Evolutionary conservation across 305 asterid species (phyloP).

Genomic region (Vinca major): DNA sequence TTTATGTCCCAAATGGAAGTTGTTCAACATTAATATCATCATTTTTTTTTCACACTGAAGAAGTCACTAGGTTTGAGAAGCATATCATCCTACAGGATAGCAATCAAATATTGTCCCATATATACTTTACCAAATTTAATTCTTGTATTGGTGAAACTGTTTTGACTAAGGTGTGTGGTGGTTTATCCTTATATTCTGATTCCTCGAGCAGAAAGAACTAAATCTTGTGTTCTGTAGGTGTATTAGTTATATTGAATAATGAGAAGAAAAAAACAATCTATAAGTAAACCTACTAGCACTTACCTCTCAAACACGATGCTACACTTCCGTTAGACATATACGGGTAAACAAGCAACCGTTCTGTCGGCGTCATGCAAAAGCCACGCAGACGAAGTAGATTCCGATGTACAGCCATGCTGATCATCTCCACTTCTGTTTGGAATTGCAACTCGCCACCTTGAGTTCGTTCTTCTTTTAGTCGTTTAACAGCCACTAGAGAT

Average conservation of each 20-base stretch:
- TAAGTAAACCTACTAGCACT: slow-evolving; percentile 2
- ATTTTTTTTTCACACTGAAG: too few relatives aligned
- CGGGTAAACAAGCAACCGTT: slow-evolving; percentile 79
- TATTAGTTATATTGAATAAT: too few relatives aligned
- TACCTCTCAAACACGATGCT: slow-evolving; percentile 84
- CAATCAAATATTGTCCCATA: not conserved
- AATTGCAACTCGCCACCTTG: slow-evolving; percentile 77
- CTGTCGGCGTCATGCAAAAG: slow-evolving; percentile 81
- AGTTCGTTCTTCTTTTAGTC: slow-evolving; percentile 70
- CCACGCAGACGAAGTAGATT: slow-evolving; percentile 78
- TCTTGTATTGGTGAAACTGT: not conserved
- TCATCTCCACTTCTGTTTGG: slow-evolving; percentile 82
- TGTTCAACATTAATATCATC: too few relatives aligned
- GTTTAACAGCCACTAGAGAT: slow-evolving; percentile 65
- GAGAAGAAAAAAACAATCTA: not conserved
- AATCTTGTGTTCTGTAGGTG: not conserved
- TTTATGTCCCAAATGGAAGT: too few relatives aligned
- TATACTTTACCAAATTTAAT: not conserved
- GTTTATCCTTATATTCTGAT: not conserved
- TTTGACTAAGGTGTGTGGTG: not conserved
- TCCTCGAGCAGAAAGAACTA: not conserved
- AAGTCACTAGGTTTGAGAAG: too few relatives aligned
- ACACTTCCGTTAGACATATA: slow-evolving; percentile 82
- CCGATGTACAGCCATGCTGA: slow-evolving; percentile 73
- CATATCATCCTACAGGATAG: not conserved